Evolutionary conservation across 2,329 filamentous ascomycete species (phyloP).

Genomic region (Balansia obtecta): DNA sequence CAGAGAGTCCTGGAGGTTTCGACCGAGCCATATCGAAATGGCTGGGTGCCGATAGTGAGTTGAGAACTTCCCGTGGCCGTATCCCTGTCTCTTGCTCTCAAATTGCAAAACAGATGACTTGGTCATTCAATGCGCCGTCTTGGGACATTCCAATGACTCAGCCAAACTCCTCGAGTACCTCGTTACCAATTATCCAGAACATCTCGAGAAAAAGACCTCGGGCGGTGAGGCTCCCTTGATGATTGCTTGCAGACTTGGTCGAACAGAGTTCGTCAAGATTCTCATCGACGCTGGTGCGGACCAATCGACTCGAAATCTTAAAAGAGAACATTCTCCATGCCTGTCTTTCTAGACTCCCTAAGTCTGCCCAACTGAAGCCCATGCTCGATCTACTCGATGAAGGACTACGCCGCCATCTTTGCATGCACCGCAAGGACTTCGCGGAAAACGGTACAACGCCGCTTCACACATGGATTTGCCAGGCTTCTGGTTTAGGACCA

Average conservation of each 20-base stretch:
- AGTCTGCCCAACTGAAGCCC: slow-evolving; percentile 23
- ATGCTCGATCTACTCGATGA: slow-evolving; percentile 48
- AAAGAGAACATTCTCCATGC: slow-evolving; percentile 57
- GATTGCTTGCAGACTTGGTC: slow-evolving; percentile 47
- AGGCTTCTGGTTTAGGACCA: slow-evolving; percentile 12
- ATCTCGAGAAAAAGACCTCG: slow-evolving; percentile 48
- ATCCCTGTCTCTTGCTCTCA: slow-evolving; percentile 11
- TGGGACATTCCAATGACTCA: slow-evolving; percentile 30
- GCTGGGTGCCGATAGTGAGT: slow-evolving; percentile 42
- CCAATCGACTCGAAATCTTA: slow-evolving; percentile 47
- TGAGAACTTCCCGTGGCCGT: slow-evolving; percentile 19
- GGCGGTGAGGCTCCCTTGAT: slow-evolving; percentile 54
- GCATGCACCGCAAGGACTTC: slow-evolving; percentile 43
- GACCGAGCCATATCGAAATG: slow-evolving; percentile 50
- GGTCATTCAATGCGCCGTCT: slow-evolving; percentile 53
- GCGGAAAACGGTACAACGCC: slow-evolving; percentile 46
- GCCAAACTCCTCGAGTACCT: slow-evolving; percentile 52
- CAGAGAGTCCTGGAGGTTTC: slow-evolving; percentile 47
- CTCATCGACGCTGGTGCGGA: slow-evolving; percentile 60
- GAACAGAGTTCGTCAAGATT: slow-evolving; percentile 40
- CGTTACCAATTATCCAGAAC: slow-evolving; percentile 45
- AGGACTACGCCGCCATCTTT: slow-evolving; percentile 42
- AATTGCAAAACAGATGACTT: slow-evolving; percentile 35
- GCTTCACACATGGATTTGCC: slow-evolving; percentile 45
- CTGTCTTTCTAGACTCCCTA: slow-evolving; percentile 25